Evolutionary conservation across 1,284 basidiomycete genomes (phyloP), one percentile per base, ranked within the genome.

Genomic region (Fomes fomentarius): DNA sequence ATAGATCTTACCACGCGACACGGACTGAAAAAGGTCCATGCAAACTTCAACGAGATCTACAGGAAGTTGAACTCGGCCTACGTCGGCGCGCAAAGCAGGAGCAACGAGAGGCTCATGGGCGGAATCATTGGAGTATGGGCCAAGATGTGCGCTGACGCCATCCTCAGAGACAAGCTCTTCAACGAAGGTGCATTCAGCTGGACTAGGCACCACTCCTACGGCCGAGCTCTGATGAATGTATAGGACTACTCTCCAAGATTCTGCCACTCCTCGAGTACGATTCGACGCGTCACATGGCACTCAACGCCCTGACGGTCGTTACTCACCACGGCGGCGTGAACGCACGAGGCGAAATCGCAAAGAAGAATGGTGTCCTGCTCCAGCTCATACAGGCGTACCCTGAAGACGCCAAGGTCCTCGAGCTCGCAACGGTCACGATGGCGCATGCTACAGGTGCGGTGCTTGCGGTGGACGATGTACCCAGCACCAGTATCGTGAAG

Each of bases 21-120:
- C 61, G 84, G 84, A 2, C 67, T 88, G 55, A 87, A 85, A 69
- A 83, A 81, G 58, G 73, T 85, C 3, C 83, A 87, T 62, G 69
- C 71, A 19, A 76, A 80, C 54, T 85, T 87, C 63, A 74, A 76
- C 31, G 66, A 71, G 2, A 78, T 85, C 33, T 80, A 77, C 59
- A 63, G 64, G 14, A 76, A 74, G 28, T 72, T 87, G 24, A 78
- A 85, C 37, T 52, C 58, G 1, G 63, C 65, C 11, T 71, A 66
- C 26, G 54, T 37, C 2, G 56, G 46, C 8, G 60, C 55, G 4
- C 63, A 63, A 37, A 57, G 60, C 26, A 34, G 21, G 14, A 62
- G 48, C 3, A 68, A 69, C 44, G 66, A 66, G 22, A 67, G 61
- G 37, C 56, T 69, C 12, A 61, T 63, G 56, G 83, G 82, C 2